Base-by-base conservation (phyloP, 306 rosid genomes). In the Styphnolobium japonicum region DNA sequence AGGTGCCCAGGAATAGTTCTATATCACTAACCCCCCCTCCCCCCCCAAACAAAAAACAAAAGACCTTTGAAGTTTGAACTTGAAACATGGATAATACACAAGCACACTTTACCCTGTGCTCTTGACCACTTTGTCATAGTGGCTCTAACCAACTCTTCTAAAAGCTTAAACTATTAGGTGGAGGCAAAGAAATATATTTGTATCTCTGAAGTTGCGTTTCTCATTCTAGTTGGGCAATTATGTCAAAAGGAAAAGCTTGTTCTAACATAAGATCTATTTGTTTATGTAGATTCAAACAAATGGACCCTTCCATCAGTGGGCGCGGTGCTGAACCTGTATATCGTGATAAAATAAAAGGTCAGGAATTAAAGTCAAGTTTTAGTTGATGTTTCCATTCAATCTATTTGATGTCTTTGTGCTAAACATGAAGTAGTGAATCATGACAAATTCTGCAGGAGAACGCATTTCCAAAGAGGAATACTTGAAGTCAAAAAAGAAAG, bases 281-380 rank as follows among this genome's bases (percentile, higher is more conserved):
- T 76, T 75, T 12, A n/a, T 84, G 74, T 81, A 91, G 98, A 82
- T 90, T 95, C 85, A 86, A 90, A 57, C 86, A 80, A 83, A 91
- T 91, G 98, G 97, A 91, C 78, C 90, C 93, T 57, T 85, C 84
- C 61, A 79, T 88, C 37, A 87, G 94, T 52, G 95, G 97, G 49
- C 90, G 82, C 1, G 87, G 89, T 68, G 98, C 94, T 10, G 94
- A 89, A 39, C 88, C 92, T 60, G 51, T 93, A 23, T 95, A 85
- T 85, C 94, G 97, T 83, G 97, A 95, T 76, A 92, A 81, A 86
- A 67, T 75, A 52, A 93, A 89, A 88, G 98, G 98, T 95, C 23
- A 27, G 82, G 72, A 55, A 42, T 78, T 78, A 9, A 72, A 65
- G 70, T 77, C 53, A 65, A 58, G 12, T 22, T 80, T 45, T 71